phyloP scores from a whole-genome alignment of 139 green algal species.

The Volvox reticuliferus region DNA sequence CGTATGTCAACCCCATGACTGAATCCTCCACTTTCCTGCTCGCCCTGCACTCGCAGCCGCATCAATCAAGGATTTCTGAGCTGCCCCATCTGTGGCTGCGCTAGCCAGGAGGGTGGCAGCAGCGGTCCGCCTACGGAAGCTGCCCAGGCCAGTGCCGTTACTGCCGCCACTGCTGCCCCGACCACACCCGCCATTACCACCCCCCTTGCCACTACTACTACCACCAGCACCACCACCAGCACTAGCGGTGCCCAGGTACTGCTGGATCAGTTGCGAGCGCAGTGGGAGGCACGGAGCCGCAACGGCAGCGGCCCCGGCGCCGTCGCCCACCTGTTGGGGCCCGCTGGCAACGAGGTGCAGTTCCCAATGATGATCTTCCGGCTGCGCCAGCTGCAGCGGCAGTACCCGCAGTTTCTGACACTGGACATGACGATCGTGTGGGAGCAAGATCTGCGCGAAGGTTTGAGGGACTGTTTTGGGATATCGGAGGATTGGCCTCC shows the following conservation, averaged over 20 bases:
- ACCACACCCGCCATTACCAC: neutral
- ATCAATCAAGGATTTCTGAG: neutral
- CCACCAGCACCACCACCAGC: neutral
- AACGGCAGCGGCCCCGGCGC: no score
- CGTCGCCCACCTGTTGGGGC: neutral
- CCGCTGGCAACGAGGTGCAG: neutral
- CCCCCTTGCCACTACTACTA: no score
- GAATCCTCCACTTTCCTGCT: no score
- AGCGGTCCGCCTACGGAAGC: neutral
- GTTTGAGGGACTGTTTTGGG: neutral
- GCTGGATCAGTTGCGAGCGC: neutral
- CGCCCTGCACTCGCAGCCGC: neutral
- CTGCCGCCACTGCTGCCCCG: neutral
- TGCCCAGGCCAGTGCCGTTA: neutral
- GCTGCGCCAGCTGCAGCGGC: conserved; percentile 35
- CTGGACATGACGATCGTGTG: neutral
- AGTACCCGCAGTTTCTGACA: conserved; percentile 52
- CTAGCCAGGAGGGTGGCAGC: neutral
- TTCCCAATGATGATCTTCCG: conserved; percentile 42
- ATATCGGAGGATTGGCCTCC: no score
- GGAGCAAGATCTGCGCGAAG: neutral
- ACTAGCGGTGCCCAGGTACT: neutral
- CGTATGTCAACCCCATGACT: neutral
- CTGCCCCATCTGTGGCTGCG: neutral
- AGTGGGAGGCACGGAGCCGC: neutral